phyloP scores from a whole-genome alignment of 73 alveolate species.

The Breviolum minutum region DNA sequence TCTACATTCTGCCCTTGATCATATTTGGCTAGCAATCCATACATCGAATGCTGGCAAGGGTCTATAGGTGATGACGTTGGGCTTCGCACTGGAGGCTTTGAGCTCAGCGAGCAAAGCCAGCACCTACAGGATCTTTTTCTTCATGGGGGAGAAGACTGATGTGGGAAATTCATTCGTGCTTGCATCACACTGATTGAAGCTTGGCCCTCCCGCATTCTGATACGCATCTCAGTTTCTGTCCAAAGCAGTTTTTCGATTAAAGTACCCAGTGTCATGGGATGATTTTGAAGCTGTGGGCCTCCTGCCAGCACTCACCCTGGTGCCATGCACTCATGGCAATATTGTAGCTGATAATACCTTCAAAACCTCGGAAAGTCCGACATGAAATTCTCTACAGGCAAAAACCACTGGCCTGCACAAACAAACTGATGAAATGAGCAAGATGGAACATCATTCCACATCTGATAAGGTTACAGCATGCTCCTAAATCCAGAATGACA shows the following conservation, averaged over 20 bases:
- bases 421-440: background rate
- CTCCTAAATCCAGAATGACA: no score
- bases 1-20: no score
- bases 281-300: background rate
- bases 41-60: background rate
- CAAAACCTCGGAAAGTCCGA: background rate
- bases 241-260: background rate
- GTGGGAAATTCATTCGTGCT: background rate
- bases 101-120: constrained; percentile 41
- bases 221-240: background rate
- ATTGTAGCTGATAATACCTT: constrained; percentile 15
- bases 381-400: background rate
- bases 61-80: constrained; percentile 32
- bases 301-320: constrained; percentile 41
- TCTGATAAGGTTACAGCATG: no score
- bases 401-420: background rate
- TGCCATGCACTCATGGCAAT: constrained; percentile 54
- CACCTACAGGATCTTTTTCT: background rate
- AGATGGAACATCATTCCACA: no score
- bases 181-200: no score
- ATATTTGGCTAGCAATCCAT: background rate
- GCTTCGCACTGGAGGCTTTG: background rate
- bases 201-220: no score
- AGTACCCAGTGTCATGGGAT: background rate
- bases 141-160: background rate